Evolutionary conservation across 2,329 filamentous ascomycete genomes (phyloP).

Genomic region (Microsporum ferrugineum): DNA sequence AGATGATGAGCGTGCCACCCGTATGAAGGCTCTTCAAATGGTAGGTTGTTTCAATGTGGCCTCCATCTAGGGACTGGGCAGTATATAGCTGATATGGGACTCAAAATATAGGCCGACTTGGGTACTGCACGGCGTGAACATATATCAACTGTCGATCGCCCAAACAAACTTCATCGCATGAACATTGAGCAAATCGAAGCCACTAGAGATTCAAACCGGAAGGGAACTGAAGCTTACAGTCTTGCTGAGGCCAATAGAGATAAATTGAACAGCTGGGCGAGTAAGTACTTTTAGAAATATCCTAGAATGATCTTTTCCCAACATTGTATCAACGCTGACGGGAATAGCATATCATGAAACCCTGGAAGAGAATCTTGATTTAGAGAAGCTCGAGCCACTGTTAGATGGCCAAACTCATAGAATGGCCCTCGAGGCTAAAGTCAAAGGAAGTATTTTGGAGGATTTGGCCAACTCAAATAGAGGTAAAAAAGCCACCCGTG

Average conservation of each 20-base stretch:
- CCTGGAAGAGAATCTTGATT: slow-evolving; percentile 21
- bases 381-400: slow-evolving; percentile 24
- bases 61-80: neutral
- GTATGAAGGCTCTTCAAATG: slow-evolving; percentile 23
- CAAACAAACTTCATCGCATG: slow-evolving; percentile 10
- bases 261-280: slow-evolving; percentile 23
- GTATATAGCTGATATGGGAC: neutral
- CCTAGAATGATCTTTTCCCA: neutral
- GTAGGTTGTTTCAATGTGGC: slow-evolving; percentile 11
- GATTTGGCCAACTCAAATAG: neutral
- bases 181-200: slow-evolving; percentile 21
- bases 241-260: slow-evolving; percentile 19
- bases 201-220: slow-evolving; percentile 21
- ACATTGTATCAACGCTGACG: neutral
- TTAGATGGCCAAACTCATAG: slow-evolving; percentile 32
- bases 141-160: slow-evolving; percentile 25
- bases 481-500: neutral
- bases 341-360: slow-evolving; percentile 9
- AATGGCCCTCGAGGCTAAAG: neutral
- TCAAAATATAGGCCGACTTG: slow-evolving; percentile 25
- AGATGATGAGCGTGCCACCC: slow-evolving; percentile 14
- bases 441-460: neutral
- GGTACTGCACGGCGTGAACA: slow-evolving; percentile 27
- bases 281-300: slow-evolving; percentile 18
- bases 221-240: slow-evolving; percentile 21